Percentiles rank a stretch among this genome's conserved stretches.
Evolutionary conservation across 1,139 yeast genomes (phyloP).

Genomic region (Kodamaea alishanica): DNA sequence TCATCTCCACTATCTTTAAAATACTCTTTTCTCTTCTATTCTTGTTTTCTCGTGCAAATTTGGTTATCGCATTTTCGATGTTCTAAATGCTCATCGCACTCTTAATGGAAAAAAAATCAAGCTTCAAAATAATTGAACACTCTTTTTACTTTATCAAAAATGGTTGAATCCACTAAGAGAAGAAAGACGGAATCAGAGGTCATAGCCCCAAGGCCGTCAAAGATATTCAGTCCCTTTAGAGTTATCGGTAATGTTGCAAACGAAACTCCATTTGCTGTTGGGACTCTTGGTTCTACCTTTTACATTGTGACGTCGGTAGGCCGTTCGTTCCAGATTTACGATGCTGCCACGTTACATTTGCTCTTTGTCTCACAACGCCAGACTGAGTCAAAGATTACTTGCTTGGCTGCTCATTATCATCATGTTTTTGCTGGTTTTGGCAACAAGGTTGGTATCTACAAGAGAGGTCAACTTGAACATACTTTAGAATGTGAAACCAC

Average conservation of each 20-base stretch:
- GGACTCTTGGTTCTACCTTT: conserved; percentile 83
- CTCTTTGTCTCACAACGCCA: conserved; percentile 83
- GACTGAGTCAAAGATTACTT: conserved; percentile 65
- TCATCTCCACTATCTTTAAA: too few relatives aligned
- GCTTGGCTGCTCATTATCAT: conserved; percentile 79
- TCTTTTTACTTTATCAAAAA: conserved; percentile 6
- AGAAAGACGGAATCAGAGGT: conserved; percentile 20
- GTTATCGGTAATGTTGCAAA: conserved; percentile 69
- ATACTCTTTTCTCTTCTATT: not conserved
- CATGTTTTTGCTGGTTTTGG: conserved; percentile 78
- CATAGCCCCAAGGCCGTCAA: conserved; percentile 19
- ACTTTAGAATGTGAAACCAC: conserved; percentile 39
- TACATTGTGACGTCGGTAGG: conserved; percentile 91
- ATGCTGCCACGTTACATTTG: conserved; percentile 81
- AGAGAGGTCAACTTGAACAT: conserved; percentile 74
- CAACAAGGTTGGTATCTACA: conserved; percentile 68
- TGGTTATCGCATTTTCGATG: too few relatives aligned
- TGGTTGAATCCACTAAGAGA: conserved; percentile 33
- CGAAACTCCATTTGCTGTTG: conserved; percentile 79
- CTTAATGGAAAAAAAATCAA: too few relatives aligned
- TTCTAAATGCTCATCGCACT: too few relatives aligned
- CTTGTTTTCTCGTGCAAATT: not conserved
- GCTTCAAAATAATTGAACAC: too few relatives aligned
- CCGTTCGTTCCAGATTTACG: conserved; percentile 85
- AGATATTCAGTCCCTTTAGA: conserved; percentile 45